These are phyloP conservation scores for Rhizopus delemar DNA, from an alignment of 371 early-diverging fungal species.

Conservation along the genomic window DNA sequence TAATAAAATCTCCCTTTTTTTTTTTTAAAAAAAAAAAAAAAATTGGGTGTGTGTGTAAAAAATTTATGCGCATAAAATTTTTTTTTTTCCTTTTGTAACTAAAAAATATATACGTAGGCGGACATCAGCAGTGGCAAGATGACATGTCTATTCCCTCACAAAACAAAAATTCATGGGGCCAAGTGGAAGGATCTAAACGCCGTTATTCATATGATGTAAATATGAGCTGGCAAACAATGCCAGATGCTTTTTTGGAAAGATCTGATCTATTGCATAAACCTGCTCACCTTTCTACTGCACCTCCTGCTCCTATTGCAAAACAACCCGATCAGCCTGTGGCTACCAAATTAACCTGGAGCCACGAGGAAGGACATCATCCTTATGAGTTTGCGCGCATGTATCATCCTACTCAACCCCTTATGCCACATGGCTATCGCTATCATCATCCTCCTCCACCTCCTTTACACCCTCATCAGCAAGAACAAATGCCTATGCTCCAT, in stretches of 20 bases:
- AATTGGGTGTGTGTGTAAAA: slow-evolving; percentile 1
- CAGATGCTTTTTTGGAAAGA: slow-evolving; percentile 37
- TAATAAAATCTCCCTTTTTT: neutral
- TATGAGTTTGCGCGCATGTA: slow-evolving; percentile 15
- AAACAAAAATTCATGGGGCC: slow-evolving; percentile 30
- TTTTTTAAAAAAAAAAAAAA: too few species aligned
- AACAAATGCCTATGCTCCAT: slow-evolving; percentile 24
- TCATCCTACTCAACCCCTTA: slow-evolving; percentile 26
- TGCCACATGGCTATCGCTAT: slow-evolving; percentile 21
- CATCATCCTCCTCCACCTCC: slow-evolving; percentile 20
- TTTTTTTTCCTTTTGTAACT: slow-evolving; percentile 12
- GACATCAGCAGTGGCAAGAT: slow-evolving; percentile 41
- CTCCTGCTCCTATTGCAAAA: slow-evolving; percentile 18
- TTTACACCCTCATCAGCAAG: slow-evolving; percentile 13
- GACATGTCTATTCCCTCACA: slow-evolving; percentile 44
- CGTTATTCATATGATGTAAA: slow-evolving; percentile 48
- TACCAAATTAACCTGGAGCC: slow-evolving; percentile 27
- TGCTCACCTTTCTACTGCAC: neutral
- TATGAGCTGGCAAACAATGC: slow-evolving; percentile 49
- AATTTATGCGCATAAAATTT: slow-evolving; percentile 45
- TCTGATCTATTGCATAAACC: slow-evolving; percentile 25
- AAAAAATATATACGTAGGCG: slow-evolving; percentile 6
- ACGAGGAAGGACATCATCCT: slow-evolving; percentile 19
- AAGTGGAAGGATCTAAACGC: slow-evolving; percentile 26
- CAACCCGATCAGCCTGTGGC: slow-evolving; percentile 18